A percentile compares a stretch with the other conserved stretches of the same genome.
These are phyloP conservation scores for Sphagnum magellanicum DNA, from an alignment of 228 moss, liverwort and hornwort genomes.

Conservation along the genomic window DNA sequence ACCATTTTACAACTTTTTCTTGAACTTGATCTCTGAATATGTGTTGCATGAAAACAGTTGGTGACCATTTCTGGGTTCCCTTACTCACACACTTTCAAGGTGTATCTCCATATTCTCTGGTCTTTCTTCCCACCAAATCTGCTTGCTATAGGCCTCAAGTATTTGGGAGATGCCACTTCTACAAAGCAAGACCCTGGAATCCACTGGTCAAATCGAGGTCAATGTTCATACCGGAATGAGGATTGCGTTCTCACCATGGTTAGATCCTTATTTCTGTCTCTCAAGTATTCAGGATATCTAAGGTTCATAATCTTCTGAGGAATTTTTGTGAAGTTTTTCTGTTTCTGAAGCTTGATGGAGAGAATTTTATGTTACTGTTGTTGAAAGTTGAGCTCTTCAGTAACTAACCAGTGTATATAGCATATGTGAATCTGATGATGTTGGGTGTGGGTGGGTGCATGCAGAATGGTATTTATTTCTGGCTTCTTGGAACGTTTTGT, in stretches of 20 bases:
- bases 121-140: conserved; percentile 90
- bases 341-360: too few relatives aligned
- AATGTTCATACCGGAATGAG: conserved; percentile 55
- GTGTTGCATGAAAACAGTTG: conserved; percentile 35
- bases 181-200: conserved; percentile 88
- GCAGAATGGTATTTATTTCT: conserved; percentile 58
- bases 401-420: too few relatives aligned
- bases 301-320: too few relatives aligned
- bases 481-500: conserved; percentile 59
- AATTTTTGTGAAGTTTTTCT: too few relatives aligned
- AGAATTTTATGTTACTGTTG: too few relatives aligned
- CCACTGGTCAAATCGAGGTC: conserved; percentile 49
- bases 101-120: conserved; percentile 47
- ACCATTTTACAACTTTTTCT: too few relatives aligned
- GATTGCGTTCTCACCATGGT: conserved; percentile 86
- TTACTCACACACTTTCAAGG: conserved; percentile 41
- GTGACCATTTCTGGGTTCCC: conserved; percentile 86
- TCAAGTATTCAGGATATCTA: too few relatives aligned
- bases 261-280: background rate
- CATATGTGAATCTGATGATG: background rate
- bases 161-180: conserved; percentile 76
- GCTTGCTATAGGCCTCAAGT: conserved; percentile 52
- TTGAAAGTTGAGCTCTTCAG: too few relatives aligned
- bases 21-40: too few relatives aligned
- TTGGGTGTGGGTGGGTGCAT: conserved; percentile 3